phyloP scores from a whole-genome alignment of 495 filamentous ascomycete genomes.

The Astrothelium subdiscretum region DNA sequence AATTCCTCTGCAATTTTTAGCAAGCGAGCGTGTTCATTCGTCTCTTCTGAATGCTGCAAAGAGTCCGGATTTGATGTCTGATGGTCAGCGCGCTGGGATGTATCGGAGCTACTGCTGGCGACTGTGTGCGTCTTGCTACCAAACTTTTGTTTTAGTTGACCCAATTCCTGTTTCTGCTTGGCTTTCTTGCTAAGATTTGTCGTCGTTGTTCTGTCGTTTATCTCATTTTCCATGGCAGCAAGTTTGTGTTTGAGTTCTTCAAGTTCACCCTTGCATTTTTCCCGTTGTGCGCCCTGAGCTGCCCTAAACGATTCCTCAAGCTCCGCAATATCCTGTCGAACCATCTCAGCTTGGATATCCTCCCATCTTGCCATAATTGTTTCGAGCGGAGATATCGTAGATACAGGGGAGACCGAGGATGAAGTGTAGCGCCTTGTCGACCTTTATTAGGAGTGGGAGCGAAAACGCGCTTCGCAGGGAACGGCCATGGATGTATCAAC shows the following conservation, averaged over 20 bases:
- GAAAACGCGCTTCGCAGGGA: no score
- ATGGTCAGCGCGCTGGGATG: no score
- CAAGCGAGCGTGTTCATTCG: not conserved
- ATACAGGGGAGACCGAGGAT: not conserved
- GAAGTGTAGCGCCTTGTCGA: not conserved
- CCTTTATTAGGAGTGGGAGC: no score
- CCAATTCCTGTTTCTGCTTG: not conserved
- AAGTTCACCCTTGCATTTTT: not conserved
- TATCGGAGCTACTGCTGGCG: no score
- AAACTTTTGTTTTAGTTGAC: not conserved
- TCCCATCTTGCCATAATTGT: not conserved
- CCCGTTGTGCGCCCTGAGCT: not conserved
- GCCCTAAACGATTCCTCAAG: not conserved
- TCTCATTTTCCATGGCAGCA: not conserved
- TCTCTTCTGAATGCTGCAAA: no score
- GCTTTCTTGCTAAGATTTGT: not conserved
- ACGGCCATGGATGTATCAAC: no score
- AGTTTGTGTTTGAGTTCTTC: not conserved
- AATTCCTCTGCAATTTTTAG: not conserved
- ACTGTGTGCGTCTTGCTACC: not conserved
- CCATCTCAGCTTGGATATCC: not conserved
- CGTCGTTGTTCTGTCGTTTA: not conserved
- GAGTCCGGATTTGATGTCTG: no score
- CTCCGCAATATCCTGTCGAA: not conserved
- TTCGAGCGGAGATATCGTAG: not conserved